phyloP scores from a whole-genome alignment of 1,284 basidiomycete species.

The Tilletiopsis washingtonensis region DNA sequence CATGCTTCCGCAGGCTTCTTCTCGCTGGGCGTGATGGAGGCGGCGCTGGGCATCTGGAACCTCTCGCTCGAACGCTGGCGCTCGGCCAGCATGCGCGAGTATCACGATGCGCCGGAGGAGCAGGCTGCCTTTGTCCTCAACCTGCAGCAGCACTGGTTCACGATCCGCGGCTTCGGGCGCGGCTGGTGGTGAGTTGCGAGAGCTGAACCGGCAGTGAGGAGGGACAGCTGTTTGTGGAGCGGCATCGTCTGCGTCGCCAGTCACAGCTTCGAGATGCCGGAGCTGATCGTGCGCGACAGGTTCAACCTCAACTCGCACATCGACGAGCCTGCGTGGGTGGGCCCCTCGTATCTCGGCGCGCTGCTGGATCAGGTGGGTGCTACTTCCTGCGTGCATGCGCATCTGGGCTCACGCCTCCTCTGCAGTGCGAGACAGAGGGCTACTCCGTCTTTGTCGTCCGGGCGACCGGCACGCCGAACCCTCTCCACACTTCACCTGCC shows the following conservation, averaged over 20 bases:
- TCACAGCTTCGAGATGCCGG: not conserved
- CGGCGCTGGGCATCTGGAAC: conserved; percentile 25
- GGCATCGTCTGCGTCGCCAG: no score
- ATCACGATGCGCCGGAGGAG: conserved; percentile 25
- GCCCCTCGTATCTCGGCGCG: conserved; percentile 35
- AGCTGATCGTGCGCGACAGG: conserved; percentile 2
- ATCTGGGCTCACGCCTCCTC: not conserved
- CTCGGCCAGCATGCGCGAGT: conserved; percentile 17
- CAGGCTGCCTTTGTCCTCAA: conserved; percentile 44
- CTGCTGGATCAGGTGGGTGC: conserved; percentile 27
- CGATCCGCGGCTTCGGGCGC: conserved; percentile 36
- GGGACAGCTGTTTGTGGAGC: no score
- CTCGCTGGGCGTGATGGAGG: conserved; percentile 35
- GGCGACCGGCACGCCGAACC: no score
- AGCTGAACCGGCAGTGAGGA: not conserved
- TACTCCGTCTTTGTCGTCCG: conserved; percentile 42
- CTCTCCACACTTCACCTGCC: conserved; percentile 19
- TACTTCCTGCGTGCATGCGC: not conserved
- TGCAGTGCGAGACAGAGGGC: conserved; percentile 27
- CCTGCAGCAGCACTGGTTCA: conserved; percentile 42
- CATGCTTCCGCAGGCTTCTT: conserved; percentile 28
- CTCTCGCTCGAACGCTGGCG: conserved; percentile 17
- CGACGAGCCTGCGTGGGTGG: conserved; percentile 32
- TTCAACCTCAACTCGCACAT: conserved; percentile 45
- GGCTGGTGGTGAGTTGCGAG: conserved; percentile 19